phyloP scores from a whole-genome alignment of 2,329 filamentous ascomycete genomes.

The Arthrobotrys pseudoclavata region DNA sequence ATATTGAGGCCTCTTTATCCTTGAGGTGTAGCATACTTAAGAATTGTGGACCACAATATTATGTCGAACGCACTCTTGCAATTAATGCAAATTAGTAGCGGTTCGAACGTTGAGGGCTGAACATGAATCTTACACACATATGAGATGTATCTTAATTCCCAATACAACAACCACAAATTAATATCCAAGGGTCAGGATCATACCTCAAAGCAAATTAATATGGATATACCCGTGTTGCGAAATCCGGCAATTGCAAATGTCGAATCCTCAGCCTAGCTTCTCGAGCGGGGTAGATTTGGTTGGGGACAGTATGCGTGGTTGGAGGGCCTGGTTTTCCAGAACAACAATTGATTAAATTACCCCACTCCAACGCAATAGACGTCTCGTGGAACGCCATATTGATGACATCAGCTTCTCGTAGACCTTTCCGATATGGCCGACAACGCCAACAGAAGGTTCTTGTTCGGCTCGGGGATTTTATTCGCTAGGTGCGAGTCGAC shows the following conservation, averaged over 20 bases:
- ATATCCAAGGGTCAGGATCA: background rate
- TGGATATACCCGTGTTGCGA: background rate
- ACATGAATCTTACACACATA: no score
- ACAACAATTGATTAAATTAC: slow-evolving; percentile 8
- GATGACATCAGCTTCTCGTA: background rate
- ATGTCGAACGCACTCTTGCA: no score
- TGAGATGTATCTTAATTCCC: no score
- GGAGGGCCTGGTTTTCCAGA: no score
- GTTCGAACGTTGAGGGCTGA: no score
- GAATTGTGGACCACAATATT: no score
- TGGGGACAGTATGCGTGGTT: background rate
- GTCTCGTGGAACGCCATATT: background rate
- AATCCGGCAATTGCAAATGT: slow-evolving; percentile 17
- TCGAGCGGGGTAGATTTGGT: slow-evolving; percentile 24
- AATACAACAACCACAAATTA: background rate
- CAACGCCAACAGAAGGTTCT: background rate
- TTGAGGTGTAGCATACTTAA: no score
- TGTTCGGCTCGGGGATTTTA: background rate
- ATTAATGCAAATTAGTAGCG: no score
- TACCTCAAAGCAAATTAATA: slow-evolving; percentile 6
- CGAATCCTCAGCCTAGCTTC: slow-evolving; percentile 9
- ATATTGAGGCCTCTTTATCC: no score
- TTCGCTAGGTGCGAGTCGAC: background rate
- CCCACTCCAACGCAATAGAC: slow-evolving; percentile 14
- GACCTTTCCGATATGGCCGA: background rate